Base-by-base conservation (phyloP, 78 protist genomes). In the Dictyostelium discoideum region DNA sequence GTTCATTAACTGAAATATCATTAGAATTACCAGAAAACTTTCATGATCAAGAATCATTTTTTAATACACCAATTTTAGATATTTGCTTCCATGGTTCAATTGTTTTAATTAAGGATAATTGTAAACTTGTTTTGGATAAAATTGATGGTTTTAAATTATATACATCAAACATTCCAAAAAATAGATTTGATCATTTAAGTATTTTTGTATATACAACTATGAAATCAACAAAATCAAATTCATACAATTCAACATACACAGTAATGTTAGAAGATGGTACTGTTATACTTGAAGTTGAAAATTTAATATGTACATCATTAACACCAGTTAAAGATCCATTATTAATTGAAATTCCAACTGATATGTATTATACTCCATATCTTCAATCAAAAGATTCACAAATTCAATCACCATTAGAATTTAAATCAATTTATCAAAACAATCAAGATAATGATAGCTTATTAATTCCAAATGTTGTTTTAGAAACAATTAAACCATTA, bases 81-180 rank as follows among this genome's bases (percentile, higher is more conserved):
- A 3, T 67, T 88, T 80, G 77, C 48, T 29, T 88, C 1, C 93
- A 88, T 26, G 94, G 87, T 29, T 16, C 46, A 0, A 16, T 88
- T 46, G 26, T 80, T 7, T 29, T 89, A 63, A 50, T 81, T 44
- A 24, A 89, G 24, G 57, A 79, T 0, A n/a, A 22, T 9, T 67
- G 40, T 24, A 74, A 89, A 10, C 44, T 89, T 63, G 86, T 89
- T 8, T 40, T 50, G 3, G 94, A 89, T 18, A 80, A 85, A 18
- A 16, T 89, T 46, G 63, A 57, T 18, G 57, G 82, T 67, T 20
- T 89, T 1, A 79, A 32, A 46, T n/a, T 22, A 0, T 89, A 39
- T 76, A 0, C 83, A 8, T 5, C 63, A 60, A 81, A 79, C 18
- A 39, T 87, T 9, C 69, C 69, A 50, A 78, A 73, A 0, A 13